phyloP scores from a whole-genome alignment of 148 eudicot species.

The Nepenthes gracilis region DNA sequence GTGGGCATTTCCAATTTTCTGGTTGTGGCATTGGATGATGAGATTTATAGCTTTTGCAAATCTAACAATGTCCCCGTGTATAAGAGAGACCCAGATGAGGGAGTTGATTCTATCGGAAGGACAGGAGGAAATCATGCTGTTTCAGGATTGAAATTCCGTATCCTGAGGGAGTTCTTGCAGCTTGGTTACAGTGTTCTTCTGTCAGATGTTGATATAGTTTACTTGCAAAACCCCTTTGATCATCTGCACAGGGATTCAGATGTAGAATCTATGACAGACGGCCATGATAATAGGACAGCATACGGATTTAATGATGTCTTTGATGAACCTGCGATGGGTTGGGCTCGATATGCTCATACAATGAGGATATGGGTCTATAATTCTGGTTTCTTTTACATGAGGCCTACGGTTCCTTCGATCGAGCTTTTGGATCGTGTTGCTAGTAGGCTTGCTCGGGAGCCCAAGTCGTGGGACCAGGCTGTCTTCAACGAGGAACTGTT shows the following conservation, averaged over 20 bases:
- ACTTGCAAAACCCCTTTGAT: constrained; percentile 85
- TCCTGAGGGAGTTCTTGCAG: constrained; percentile 87
- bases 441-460: constrained; percentile 46
- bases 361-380: constrained; percentile 97
- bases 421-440: constrained; percentile 89
- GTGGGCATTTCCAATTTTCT: constrained; percentile 61
- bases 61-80: constrained; percentile 54
- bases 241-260: constrained; percentile 81
- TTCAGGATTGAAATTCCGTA: constrained; percentile 71
- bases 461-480: constrained; percentile 80
- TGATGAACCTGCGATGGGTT: constrained; percentile 93
- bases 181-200: constrained; percentile 83
- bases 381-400: constrained; percentile 83
- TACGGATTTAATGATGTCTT: constrained; percentile 83
- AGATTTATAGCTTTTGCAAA: constrained; percentile 43
- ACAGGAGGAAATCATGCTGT: constrained; percentile 73
- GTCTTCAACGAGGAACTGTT: constrained; percentile 89
- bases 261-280: constrained; percentile 95
- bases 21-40: constrained; percentile 81
- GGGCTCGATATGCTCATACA: constrained; percentile 97
- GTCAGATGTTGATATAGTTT: constrained; percentile 87
- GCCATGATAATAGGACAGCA: constrained; percentile 78
- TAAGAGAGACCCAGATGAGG: constrained; percentile 71
- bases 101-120: constrained; percentile 53
- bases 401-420: constrained; percentile 87